Conservation (phyloP, 2,329 filamentous ascomycete species). For the Lasiodiplodia sp. region DNA sequence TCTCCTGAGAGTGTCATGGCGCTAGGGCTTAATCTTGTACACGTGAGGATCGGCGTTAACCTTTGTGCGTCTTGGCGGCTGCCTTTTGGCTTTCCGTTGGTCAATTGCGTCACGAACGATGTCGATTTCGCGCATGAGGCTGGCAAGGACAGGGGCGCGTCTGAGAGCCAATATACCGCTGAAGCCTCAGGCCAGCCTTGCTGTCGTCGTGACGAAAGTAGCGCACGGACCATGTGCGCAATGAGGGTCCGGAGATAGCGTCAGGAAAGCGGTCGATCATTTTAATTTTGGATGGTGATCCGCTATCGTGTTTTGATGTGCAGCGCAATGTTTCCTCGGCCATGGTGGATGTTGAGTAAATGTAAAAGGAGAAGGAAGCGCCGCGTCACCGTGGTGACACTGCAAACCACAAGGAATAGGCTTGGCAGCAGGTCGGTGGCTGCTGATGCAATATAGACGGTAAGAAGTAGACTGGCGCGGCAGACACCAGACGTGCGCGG, state of each 20-base stretch:
- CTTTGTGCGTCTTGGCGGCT: not conserved
- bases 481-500: not conserved
- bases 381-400: not conserved
- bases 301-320: not conserved
- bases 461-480: not conserved
- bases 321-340: not conserved
- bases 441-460: not conserved
- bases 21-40: slow-evolving; percentile 7
- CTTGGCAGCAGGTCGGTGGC: slow-evolving; percentile 1
- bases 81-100: not conserved
- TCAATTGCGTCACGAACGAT: not conserved
- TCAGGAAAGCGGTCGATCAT: not conserved
- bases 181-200: not conserved
- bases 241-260: slow-evolving; percentile 7
- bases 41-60: slow-evolving; percentile 17
- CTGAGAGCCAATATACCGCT: not conserved
- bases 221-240: not conserved
- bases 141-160: not conserved
- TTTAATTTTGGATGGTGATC: slow-evolving; percentile 8
- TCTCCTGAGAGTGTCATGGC: slow-evolving; percentile 10
- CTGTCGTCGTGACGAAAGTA: not conserved
- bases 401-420: not conserved
- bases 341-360: not conserved
- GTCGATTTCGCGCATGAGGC: not conserved
- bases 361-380: not conserved